Conservation (phyloP, 106 monocot species). For the Allium cepa region DNA sequence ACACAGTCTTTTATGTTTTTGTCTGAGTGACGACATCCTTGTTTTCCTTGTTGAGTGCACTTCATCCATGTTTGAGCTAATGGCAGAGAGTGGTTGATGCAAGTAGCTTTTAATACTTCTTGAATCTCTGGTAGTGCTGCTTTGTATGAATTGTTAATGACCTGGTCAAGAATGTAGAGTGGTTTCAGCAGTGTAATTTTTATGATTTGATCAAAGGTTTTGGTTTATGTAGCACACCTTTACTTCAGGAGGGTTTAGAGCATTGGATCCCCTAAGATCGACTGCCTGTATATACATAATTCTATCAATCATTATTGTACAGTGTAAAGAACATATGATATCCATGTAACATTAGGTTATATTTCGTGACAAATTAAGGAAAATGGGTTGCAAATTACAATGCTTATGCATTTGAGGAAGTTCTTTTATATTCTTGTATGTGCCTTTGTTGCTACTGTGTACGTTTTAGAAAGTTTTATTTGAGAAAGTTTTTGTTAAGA, state of each 20-base stretch:
- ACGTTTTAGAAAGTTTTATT: too few relatives aligned
- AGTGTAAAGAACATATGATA: too few relatives aligned
- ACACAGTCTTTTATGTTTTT: slow-evolving; percentile 54
- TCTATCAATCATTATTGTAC: too few relatives aligned
- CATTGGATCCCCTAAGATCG: slow-evolving; percentile 53
- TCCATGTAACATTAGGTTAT: too few relatives aligned
- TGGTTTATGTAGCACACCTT: slow-evolving; percentile 25
- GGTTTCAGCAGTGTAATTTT: too few relatives aligned
- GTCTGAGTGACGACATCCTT: slow-evolving; percentile 45
- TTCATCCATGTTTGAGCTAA: slow-evolving; percentile 85
- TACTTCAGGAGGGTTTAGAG: slow-evolving; percentile 20
- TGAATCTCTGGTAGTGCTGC: slow-evolving; percentile 53
- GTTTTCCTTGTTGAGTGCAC: slow-evolving; percentile 60
- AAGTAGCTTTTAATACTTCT: slow-evolving; percentile 42
- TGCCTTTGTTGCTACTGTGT: too few relatives aligned
- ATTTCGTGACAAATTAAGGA: too few relatives aligned
- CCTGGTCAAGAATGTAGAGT: slow-evolving; percentile 21
- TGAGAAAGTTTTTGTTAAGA: too few relatives aligned
- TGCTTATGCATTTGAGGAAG: too few relatives aligned
- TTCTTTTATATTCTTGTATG: too few relatives aligned
- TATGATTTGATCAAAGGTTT: too few relatives aligned
- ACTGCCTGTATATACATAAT: slow-evolving; percentile 52
- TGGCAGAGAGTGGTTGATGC: slow-evolving; percentile 46
- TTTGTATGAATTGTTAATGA: slow-evolving; percentile 35
- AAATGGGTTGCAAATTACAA: too few relatives aligned